phyloP scores from a whole-genome alignment of 2,329 filamentous ascomycete species.

The Arthrobotrys conoides region DNA sequence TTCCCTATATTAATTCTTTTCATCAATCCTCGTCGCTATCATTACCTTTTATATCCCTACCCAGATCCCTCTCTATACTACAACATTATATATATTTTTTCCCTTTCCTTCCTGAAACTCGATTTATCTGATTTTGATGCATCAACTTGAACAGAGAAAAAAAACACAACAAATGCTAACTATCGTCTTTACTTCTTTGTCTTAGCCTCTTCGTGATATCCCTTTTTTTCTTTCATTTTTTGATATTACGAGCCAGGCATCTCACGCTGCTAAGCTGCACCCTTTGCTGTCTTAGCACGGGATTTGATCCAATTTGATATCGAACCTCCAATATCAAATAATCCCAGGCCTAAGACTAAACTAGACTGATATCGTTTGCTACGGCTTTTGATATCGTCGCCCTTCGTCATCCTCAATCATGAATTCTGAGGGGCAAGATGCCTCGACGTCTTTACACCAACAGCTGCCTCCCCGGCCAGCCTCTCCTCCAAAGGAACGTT shows the following conservation, averaged over 20 bases:
- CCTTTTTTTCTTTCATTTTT: neutral
- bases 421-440: constrained; percentile 55
- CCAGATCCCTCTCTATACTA: too few species aligned
- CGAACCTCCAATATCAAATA: neutral
- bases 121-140: neutral
- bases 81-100: neutral
- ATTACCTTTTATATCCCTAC: neutral
- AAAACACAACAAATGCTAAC: constrained; percentile 14
- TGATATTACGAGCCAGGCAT: constrained; percentile 6
- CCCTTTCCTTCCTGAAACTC: neutral
- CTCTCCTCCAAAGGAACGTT: constrained; percentile 55
- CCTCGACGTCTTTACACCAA: constrained; percentile 27
- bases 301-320: constrained; percentile 26
- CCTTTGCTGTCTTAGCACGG: neutral
- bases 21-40: neutral
- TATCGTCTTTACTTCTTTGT: neutral
- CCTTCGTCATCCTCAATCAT: constrained; percentile 21
- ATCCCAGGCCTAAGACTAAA: neutral
- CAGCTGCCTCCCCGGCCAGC: constrained; percentile 51
- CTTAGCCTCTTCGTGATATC: constrained; percentile 17
- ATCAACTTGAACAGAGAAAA: neutral
- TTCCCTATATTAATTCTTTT: constrained; percentile 1
- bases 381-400: neutral
- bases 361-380: neutral
- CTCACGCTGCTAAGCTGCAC: neutral